Evolutionary conservation across 225 moss, liverwort and hornwort species (phyloP).

Genomic region (Lunularia cruciata): DNA sequence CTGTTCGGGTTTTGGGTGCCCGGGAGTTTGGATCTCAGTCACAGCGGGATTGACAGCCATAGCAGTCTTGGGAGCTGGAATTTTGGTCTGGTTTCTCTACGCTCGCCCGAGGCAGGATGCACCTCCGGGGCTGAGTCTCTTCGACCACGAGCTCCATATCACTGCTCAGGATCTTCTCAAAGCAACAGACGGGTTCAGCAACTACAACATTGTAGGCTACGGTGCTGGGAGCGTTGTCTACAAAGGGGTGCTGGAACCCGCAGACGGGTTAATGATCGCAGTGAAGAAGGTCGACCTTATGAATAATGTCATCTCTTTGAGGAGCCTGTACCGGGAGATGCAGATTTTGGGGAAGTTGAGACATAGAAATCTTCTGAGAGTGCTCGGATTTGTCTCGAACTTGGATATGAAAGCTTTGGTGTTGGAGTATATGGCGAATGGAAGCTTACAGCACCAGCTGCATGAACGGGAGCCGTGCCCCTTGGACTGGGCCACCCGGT

Average conservation of each 20-base stretch:
- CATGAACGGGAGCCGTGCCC: not conserved
- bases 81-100: not conserved
- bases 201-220: not conserved
- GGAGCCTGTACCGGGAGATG: slow-evolving; percentile 4
- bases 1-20: not conserved
- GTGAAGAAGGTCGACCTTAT: not conserved
- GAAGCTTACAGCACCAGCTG: not conserved
- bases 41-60: not conserved
- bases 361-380: slow-evolving; percentile 2
- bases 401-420: slow-evolving; percentile 11
- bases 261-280: not conserved
- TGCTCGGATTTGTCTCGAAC: not conserved
- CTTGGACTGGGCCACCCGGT: not conserved
- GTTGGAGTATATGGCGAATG: slow-evolving; percentile 9
- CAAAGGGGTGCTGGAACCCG: not conserved
- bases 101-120: not conserved
- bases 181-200: slow-evolving; percentile 4
- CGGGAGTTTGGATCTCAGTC: slow-evolving; percentile 5
- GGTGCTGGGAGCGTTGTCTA: slow-evolving; percentile 2
- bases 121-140: not conserved
- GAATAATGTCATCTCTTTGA: not conserved
- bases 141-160: not conserved
- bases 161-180: not conserved
- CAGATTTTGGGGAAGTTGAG: not conserved
- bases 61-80: not conserved